Evolutionary conservation across 208 protist species (phyloP), one percentile per base, ranked within the genome.

Genomic region (Trypanosoma rangeli): DNA sequence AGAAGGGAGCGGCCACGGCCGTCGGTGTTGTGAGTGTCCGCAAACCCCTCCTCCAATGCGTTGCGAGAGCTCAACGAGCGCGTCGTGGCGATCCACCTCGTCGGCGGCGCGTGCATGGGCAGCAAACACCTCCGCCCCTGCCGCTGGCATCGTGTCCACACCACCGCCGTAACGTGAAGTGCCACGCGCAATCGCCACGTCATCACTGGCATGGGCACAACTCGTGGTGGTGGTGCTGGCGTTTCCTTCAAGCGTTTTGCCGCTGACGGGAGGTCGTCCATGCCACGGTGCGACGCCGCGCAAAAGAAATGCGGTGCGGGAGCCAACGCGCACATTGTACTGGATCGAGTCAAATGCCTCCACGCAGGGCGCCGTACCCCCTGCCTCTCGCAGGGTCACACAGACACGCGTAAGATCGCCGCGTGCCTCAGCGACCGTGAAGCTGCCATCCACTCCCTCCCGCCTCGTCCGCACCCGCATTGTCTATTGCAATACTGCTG

Each of bases 371-470:
- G 24, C 22, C 31, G 5, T 13, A 42, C 49, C 35, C 20, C 28
- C 18, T 5, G 29, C 42, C 0, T 22, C 62, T 18, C 33, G 18
- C 39, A n/a, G 53, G 13, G 16, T 24, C 22, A 61, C 13, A 26
- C 56, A 18, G 3, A 37, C 26, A 31, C 35, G 50, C 13, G 58
- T 59, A 20, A 66, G 64, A n/a, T 73, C 49, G 26, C n/a, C 18
- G n/a, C 49, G 18, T 20, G 44, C 3, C n/a, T 56, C 35, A 56
- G 52, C 26, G 5, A 16, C 15, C 13, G 58, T 29, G 31, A 86
- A 86, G 26, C 64, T 64, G 52, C 77, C 64, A 52, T 70, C 58
- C 20, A 86, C 73, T 5, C 81, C 81, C 59, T 86, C 81, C 20
- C 81, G 77, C 18, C 65, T 73, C 15, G 50, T 33, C 39, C 80